Base-by-base conservation (phyloP, 768 basidiomycete species). In the Plicaturopsis crispa region DNA sequence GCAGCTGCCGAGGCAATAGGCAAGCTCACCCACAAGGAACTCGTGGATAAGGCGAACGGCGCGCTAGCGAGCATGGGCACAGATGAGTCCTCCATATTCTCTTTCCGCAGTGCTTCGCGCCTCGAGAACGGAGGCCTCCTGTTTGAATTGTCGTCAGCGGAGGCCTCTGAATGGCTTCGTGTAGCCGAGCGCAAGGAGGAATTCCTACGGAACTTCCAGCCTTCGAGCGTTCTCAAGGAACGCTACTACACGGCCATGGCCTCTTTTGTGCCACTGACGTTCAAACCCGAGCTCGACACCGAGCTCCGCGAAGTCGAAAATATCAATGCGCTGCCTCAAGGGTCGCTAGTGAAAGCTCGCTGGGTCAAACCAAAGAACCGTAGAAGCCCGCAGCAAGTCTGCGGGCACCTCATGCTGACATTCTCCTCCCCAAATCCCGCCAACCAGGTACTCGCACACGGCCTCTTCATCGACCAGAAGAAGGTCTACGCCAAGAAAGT, bases 361-460 rank as follows among this genome's bases (percentile, higher is more conserved):
- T 65, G 44, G 48, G 51, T 62, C 13, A 61, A 62, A 30, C 46
- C 53, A 1, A 48, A 53, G 26, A 41, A 48, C 8, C 18, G 36
- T 1, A 41, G 55, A 2, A 7, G 10, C 0, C 20, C 16, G 4
- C 33, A 33, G 0, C 63, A 61, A 36, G 36, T 33, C 4, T 39
- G 40, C 0, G 56, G 55, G 0, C 53, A 57, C 32, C 33, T 51
- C 0, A 43, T 61, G 5, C 21, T 62, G 3, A 40, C 40, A 0
- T 46, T 62, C 26, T 17, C 7, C 8, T 28, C 41, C 7, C 24
- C 42, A 1, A 35, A 49, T 6, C 31, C 39, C 14, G 57, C 55
- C 4, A 63, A 61, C 45, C 16, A 24, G 0, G 48, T 46, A 2
- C 44, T 61, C n/a, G 5, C 24, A 11, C 30, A 49, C 6, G 55